A percentile compares a stretch with the other conserved stretches of the same genome.
Conservation (phyloP, 768 basidiomycete genomes). For the Boletus edulis region DNA sequence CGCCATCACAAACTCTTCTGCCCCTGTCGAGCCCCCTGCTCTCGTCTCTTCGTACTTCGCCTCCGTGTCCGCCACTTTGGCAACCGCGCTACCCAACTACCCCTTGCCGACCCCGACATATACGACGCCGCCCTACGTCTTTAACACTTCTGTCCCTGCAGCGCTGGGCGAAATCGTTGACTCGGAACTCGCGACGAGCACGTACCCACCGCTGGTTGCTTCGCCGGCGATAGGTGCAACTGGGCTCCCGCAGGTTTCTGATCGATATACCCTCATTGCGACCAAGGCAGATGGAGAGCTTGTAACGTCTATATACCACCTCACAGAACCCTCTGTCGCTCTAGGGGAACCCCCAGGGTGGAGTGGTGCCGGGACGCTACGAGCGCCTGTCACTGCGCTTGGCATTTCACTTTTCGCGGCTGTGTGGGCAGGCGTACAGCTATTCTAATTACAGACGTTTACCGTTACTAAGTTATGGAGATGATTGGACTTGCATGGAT, state of each 20-base stretch:
- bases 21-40: conserved; percentile 39
- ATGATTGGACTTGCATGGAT: not conserved
- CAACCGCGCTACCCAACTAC: conserved; percentile 72
- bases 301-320: conserved; percentile 52
- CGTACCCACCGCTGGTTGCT: conserved; percentile 61
- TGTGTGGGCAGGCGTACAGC: conserved; percentile 12
- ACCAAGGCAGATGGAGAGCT: conserved; percentile 56
- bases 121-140: conserved; percentile 60
- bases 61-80: conserved; percentile 58
- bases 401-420: conserved; percentile 9
- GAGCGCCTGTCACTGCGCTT: conserved; percentile 10
- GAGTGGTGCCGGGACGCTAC: conserved; percentile 26
- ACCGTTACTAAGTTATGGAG: not conserved
- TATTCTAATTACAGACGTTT: conserved; percentile 8
- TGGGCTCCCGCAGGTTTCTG: conserved; percentile 55
- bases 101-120: conserved; percentile 62
- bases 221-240: conserved; percentile 43
- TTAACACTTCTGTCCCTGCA: conserved; percentile 65
- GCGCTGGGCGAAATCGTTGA: conserved; percentile 52
- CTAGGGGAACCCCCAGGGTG: conserved; percentile 68
- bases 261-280: conserved; percentile 51
- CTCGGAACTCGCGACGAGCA: conserved; percentile 67
- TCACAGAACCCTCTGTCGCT: conserved; percentile 43
- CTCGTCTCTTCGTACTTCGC: conserved; percentile 53
- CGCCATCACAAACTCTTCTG: conserved; percentile 48